A percentile compares a stretch with the other conserved stretches of the same genome.
Conservation (phyloP, 768 basidiomycete species). For the Chalciporus pseudorubinellus region DNA sequence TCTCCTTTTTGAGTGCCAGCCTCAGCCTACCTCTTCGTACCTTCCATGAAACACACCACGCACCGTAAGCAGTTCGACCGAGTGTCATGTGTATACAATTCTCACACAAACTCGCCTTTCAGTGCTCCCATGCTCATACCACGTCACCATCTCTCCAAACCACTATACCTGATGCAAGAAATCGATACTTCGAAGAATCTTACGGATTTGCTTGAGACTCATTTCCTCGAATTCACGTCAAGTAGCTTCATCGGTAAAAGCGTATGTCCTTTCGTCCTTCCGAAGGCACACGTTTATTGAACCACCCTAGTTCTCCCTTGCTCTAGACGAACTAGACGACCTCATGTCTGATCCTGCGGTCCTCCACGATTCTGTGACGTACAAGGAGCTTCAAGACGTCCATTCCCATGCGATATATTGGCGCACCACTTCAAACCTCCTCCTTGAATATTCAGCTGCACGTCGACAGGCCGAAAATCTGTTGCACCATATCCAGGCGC, state of each 20-base stretch:
- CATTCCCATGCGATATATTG: constrained; percentile 26
- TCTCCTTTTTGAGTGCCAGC: constrained; percentile 20
- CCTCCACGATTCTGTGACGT: background rate
- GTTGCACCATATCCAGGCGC: constrained; percentile 12
- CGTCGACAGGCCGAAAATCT: constrained; percentile 20
- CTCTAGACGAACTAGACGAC: constrained; percentile 29
- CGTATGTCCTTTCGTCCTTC: constrained; percentile 12
- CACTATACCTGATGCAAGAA: background rate
- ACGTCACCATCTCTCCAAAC: background rate
- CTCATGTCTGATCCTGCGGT: constrained; percentile 8
- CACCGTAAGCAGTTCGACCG: constrained; percentile 12
- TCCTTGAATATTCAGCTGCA: constrained; percentile 32
- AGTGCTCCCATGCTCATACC: constrained; percentile 14
- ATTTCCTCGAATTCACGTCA: constrained; percentile 24
- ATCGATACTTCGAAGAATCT: constrained; percentile 18
- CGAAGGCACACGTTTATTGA: background rate
- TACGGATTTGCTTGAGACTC: constrained; percentile 15
- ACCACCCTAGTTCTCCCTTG: constrained; percentile 22
- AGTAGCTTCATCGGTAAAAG: constrained; percentile 30
- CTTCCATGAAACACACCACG: constrained; percentile 21
- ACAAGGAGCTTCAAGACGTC: constrained; percentile 3
- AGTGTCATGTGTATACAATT: background rate
- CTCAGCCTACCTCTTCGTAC: constrained; percentile 21
- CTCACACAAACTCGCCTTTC: background rate
- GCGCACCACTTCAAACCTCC: constrained; percentile 31